Evolutionary conservation across 768 basidiomycete species (phyloP), one percentile per base, ranked within the genome.

Genomic region (Chalciporus piperatus): DNA sequence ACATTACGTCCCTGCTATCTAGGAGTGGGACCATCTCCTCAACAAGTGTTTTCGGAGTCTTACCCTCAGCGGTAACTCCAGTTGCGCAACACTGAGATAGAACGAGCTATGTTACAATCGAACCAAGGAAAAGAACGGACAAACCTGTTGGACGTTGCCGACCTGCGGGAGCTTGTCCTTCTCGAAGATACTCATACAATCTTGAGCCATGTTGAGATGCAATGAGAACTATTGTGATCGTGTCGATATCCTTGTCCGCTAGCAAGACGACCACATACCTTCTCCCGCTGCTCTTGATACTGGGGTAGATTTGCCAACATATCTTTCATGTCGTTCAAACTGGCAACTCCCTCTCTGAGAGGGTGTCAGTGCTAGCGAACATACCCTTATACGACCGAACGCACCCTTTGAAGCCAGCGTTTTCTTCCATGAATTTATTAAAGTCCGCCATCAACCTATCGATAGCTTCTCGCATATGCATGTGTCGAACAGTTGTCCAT

Each of bases 401-500:
- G 48, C 61, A 92, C 88, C 92, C 91, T 61, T 89, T 87, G 71
- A 97, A 97, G 1, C 92, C 95, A 1, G 92, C 92, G 66, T 98
- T 90, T 59, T 98, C 97, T 62, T 85, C 81, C 68, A 95, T 76
- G 67, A 98, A 98, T 63, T 87, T 84, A 66, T 92, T 94, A 71
- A 99, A 98, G 72, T 98, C 92, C 13, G 80, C 81, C 89, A 97
- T 96, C 43, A 99, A 78, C 69, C 92, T 97, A 74, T 98, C 92
- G 60, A 98, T 95, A 2, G 95, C 91, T 71, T 99, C 97, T 44
- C 91, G 85, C 94, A 99, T 99, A 69, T 99, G 97, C 84, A 97
- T 85, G 67, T 98, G 97, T 52, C 96, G 85, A 50, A 98, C 82
- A 40, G 87, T 84, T 30, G 87, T 87, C 94, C 95, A 99, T 2